These are phyloP conservation scores for Cavenderia fasciculata DNA, from an alignment of 78 protist species.

Conservation along the genomic window DNA sequence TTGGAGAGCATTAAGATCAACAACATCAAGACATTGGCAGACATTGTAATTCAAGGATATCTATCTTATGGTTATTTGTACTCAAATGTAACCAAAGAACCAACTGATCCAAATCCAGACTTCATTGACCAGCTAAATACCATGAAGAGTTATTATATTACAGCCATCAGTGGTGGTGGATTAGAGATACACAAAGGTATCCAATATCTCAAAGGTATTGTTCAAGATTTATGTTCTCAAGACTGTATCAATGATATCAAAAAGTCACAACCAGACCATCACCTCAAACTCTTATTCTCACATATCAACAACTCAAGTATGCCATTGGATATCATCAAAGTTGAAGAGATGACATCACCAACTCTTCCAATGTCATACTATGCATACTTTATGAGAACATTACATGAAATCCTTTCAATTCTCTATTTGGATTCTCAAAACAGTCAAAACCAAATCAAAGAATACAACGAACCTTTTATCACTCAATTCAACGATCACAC, in stretches of 20 bases:
- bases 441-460: not conserved
- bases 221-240: not conserved
- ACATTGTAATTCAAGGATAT: not conserved
- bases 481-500: not conserved
- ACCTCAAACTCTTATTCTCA: not conserved
- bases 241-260: not conserved
- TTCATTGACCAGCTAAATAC: not conserved
- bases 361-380: not conserved
- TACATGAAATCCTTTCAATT: conserved; percentile 6
- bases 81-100: not conserved
- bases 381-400: not conserved
- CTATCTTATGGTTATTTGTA: conserved; percentile 12
- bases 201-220: not conserved
- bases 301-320: not conserved
- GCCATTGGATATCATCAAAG: not conserved
- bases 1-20: not conserved
- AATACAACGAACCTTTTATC: not conserved
- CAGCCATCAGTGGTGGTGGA: too few species aligned
- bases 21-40: not conserved
- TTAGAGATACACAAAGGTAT: not conserved
- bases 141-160: not conserved
- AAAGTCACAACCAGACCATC: not conserved
- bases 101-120: not conserved
- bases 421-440: not conserved
- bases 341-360: not conserved